Evolutionary conservation across 257 asterid genomes (phyloP).

Genomic region (Lycium ferocissimum): DNA sequence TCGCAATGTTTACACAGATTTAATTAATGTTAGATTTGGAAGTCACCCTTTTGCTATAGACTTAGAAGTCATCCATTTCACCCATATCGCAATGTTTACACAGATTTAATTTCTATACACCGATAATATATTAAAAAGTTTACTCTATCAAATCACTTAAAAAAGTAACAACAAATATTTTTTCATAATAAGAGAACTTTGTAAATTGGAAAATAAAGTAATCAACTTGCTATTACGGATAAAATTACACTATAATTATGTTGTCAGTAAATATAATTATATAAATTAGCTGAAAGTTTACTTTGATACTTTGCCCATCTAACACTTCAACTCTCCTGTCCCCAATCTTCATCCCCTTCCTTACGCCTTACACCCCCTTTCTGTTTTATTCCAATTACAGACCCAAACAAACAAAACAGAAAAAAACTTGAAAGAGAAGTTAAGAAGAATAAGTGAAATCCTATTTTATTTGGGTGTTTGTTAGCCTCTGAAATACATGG

Average conservation of each 20-base stretch:
- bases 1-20: not conserved
- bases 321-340: not conserved
- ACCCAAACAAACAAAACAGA: not conserved
- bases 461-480: not conserved
- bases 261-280: not conserved
- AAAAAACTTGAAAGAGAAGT: not conserved
- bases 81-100: not conserved
- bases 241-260: not conserved
- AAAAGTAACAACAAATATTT: not conserved
- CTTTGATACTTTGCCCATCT: not conserved
- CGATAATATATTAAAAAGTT: not conserved
- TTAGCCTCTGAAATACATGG: not conserved
- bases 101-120: not conserved
- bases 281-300: not conserved
- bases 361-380: not conserved
- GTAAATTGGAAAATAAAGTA: too few relatives aligned
- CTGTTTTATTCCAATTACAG: not conserved
- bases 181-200: not conserved
- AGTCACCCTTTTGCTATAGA: not conserved
- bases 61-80: too few relatives aligned
- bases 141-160: not conserved
- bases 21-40: not conserved
- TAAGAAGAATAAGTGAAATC: not conserved
- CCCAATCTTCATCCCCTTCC: not conserved
- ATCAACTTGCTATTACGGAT: not conserved